phyloP scores from a whole-genome alignment of 371 early-diverging fungal species.

The Coemansia sp. region DNA sequence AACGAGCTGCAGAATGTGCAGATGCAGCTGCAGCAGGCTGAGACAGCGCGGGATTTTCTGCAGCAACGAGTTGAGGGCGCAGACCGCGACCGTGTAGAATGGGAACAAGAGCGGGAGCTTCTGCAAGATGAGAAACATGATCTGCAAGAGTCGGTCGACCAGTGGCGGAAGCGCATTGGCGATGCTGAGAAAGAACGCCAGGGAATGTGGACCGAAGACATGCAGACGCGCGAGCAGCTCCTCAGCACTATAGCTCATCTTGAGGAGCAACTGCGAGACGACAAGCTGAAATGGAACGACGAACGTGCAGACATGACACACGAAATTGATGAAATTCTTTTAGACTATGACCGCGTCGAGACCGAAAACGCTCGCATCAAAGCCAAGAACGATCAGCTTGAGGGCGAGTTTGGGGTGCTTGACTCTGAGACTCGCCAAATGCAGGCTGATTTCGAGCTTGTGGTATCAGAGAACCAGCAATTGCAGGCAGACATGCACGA shows the following conservation, averaged over 20 bases:
- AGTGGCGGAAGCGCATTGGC: constrained; percentile 44
- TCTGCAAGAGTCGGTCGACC: constrained; percentile 19
- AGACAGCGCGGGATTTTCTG: constrained; percentile 23
- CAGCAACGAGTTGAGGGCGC: constrained; percentile 20
- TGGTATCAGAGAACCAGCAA: constrained; percentile 23
- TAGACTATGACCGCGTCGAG: constrained; percentile 1
- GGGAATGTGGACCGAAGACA: constrained; percentile 40
- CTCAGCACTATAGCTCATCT: constrained; percentile 24
- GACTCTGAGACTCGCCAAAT: constrained; percentile 27
- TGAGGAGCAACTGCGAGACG: constrained; percentile 24
- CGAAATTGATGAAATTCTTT: constrained; percentile 15
- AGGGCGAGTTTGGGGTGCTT: constrained; percentile 3
- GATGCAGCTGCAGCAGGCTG: constrained; percentile 20
- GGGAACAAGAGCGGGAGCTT: constrained; percentile 46
- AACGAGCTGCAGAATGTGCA: constrained; percentile 23
- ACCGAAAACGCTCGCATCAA: neutral
- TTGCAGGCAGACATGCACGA: constrained; percentile 32
- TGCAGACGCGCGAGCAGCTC: constrained; percentile 41
- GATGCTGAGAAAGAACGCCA: constrained; percentile 43
- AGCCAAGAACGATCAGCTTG: neutral
- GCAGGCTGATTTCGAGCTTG: constrained; percentile 21
- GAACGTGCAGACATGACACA: neutral
- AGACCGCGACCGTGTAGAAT: constrained; percentile 38
- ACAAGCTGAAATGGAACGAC: neutral
- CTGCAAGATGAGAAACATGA: constrained; percentile 34